These are phyloP conservation scores for Boletus reticulatus DNA, from an alignment of 768 basidiomycete species.

Conservation along the genomic window DNA sequence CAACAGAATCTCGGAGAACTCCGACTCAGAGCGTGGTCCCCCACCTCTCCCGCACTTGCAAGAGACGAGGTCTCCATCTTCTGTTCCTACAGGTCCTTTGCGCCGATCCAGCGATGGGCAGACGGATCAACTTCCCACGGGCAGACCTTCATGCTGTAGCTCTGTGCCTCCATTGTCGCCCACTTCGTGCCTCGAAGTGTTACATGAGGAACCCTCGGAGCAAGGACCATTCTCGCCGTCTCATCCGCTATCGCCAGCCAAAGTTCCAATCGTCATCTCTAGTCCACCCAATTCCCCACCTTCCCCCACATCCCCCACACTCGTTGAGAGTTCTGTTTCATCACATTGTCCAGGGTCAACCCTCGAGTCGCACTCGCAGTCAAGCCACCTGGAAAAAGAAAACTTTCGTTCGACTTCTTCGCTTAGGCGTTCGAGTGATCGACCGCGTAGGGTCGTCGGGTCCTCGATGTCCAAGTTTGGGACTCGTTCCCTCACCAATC, in stretches of 20 bases:
- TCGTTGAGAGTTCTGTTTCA: constrained; percentile 27
- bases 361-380: constrained; percentile 12
- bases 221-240: constrained; percentile 16
- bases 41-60: constrained; percentile 1
- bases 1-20: constrained; percentile 30
- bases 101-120: constrained; percentile 12
- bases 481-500: constrained; percentile 40
- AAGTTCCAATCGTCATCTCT: constrained; percentile 20
- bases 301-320: neutral
- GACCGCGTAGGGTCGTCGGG: constrained; percentile 3
- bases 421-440: constrained; percentile 20
- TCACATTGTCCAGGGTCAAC: constrained; percentile 16
- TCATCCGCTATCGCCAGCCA: neutral
- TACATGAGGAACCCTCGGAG: constrained; percentile 29
- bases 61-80: neutral
- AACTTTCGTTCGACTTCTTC: neutral
- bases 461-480: constrained; percentile 28
- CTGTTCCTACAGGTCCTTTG: neutral
- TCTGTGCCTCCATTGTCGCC: constrained; percentile 23
- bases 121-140: constrained; percentile 4
- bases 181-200: constrained; percentile 27
- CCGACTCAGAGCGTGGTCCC: constrained; percentile 20
- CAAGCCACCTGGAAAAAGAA: constrained; percentile 17
- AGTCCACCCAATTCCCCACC: constrained; percentile 4
- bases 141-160: constrained; percentile 25